Evolutionary conservation across 305 asterid genomes (phyloP), one percentile per base, ranked within the genome.

Genomic region (Stenogyne calaminthoides): DNA sequence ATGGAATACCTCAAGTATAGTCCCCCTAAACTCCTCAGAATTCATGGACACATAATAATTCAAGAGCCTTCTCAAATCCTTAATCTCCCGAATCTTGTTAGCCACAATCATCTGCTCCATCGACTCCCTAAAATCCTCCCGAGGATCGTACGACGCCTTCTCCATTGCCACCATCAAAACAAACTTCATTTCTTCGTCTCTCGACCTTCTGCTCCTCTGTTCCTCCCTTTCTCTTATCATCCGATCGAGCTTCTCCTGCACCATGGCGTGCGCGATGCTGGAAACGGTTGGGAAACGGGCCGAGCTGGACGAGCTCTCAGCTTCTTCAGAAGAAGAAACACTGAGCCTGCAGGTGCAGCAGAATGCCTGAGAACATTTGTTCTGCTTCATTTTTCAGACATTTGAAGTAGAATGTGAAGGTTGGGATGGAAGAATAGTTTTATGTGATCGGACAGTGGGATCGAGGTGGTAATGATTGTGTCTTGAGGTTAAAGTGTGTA

Each of bases 181-280:
- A 11, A 91, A 83, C 84, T 84, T 87, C 12, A 79, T 75, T 0
- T 80, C 82, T 15, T 63, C 76, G 0, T 40, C 55, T 65, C 69
- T 22, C 34, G 77, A 64, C 3, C 65, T 20, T 15, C 81, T 71
- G 7, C 67, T 71, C 69, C 83, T 72, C 15, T 57, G 78, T 58
- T 75, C 85, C 63, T 78, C 69, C 44, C 86, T 80, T 34, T 77
- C 88, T 57, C 80, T 82, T 39, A 89, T 91, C 87, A 89, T 86
- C 71, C 67, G 82, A 36, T 84, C 96, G 19, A 91, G 77, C 84
- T 83, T 86, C 63, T 88, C 90, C 67, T 89, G 96, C 39, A 91
- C 95, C 94, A 89, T 86, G 34, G 96, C 92, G 54, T 91, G 92
- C 34, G 92, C 80, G 42, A 84, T 67, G 84, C 90, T 86, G 15